Conservation (phyloP, 371 early-diverging fungal species). For the Mortierella sp. region DNA sequence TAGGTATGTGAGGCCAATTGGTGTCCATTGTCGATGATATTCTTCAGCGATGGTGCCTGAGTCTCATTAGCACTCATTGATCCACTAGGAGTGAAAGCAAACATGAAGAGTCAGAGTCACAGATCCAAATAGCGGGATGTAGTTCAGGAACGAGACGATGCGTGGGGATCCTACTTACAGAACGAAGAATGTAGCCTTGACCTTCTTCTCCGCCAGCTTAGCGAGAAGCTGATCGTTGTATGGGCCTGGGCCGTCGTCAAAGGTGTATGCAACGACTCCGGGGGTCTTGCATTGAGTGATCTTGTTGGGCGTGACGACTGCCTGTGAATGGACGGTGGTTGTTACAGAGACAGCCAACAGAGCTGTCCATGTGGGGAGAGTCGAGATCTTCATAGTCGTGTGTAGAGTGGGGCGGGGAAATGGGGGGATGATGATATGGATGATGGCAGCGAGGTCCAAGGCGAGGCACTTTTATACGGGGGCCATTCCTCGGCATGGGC, state of each 20-base stretch:
- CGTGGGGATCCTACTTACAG: constrained; percentile 43
- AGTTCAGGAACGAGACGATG: no score
- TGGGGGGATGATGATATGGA: not conserved
- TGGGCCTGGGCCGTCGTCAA: constrained; percentile 59
- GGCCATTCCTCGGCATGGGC: no score
- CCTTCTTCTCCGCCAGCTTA: constrained; percentile 40
- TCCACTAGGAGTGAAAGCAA: constrained; percentile 18
- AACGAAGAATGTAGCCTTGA: constrained; percentile 70
- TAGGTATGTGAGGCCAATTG: constrained; percentile 71
- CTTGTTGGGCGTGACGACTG: not conserved
- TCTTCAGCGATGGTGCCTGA: constrained; percentile 45
- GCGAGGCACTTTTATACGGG: no score
- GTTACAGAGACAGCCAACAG: not conserved
- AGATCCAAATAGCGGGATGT: not conserved
- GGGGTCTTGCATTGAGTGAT: constrained; percentile 44
- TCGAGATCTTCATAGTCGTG: constrained; percentile 7
- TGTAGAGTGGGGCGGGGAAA: not conserved
- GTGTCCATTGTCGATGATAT: constrained; percentile 54
- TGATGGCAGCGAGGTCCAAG: not conserved
- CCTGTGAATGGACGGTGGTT: not conserved
- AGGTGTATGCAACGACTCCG: constrained; percentile 64
- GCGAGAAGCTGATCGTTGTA: constrained; percentile 56
- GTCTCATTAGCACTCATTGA: constrained; percentile 8
- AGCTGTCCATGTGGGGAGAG: constrained; percentile 30
- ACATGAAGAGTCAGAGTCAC: not conserved